phyloP scores from a whole-genome alignment of 1,139 yeast genomes.

The Debaryomyces fabryi region DNA sequence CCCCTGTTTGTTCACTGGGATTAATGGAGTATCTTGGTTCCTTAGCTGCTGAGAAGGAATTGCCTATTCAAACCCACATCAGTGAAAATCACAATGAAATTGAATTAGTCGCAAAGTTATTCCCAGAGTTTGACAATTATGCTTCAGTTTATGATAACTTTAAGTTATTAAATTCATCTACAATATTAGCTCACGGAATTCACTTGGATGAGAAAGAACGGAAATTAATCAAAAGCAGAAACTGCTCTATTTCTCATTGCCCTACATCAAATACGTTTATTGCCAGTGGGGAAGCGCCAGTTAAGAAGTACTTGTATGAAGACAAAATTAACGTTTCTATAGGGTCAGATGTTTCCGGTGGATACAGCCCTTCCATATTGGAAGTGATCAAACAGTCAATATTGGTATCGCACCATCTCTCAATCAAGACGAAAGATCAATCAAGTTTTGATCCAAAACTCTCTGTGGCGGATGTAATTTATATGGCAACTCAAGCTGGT shows the following conservation, averaged over 20 bases:
- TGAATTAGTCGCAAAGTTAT: conserved; percentile 69
- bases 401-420: conserved; percentile 79
- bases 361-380: conserved; percentile 79
- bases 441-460: conserved; percentile 42
- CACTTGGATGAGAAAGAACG: conserved; percentile 72
- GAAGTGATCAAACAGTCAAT: conserved; percentile 78
- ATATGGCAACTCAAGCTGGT: conserved; percentile 88
- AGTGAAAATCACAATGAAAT: conserved; percentile 80
- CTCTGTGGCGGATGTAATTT: conserved; percentile 70
- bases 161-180: conserved; percentile 60
- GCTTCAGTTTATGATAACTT: conserved; percentile 76
- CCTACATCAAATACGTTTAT: conserved; percentile 90
- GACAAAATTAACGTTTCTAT: conserved; percentile 74
- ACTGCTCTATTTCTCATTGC: conserved; percentile 86
- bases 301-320: conserved; percentile 63
- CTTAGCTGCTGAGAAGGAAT: conserved; percentile 46
- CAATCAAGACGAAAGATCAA: conserved; percentile 53
- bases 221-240: conserved; percentile 50
- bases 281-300: conserved; percentile 89
- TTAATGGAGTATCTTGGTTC: conserved; percentile 67
- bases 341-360: conserved; percentile 95
- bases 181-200: conserved; percentile 88
- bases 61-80: conserved; percentile 89
- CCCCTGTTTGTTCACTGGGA: conserved; percentile 78
- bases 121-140: conserved; percentile 71